Evolutionary conservation across 352 stramenopile species (phyloP).

Genomic region (Halophytophthora batemanensis): DNA sequence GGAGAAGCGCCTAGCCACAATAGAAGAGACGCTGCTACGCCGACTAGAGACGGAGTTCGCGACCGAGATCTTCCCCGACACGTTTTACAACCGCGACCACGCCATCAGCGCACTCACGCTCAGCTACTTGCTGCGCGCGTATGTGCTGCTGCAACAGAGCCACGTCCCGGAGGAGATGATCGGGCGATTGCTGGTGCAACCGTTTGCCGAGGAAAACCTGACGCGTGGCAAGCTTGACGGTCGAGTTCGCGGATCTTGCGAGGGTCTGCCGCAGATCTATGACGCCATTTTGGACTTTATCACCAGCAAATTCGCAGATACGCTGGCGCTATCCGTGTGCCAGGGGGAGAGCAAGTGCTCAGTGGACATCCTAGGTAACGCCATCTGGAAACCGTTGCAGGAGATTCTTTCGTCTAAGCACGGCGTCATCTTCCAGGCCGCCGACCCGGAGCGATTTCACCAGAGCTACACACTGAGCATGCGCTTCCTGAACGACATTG

Average conservation of each 20-base stretch:
- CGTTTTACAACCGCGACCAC: conserved; percentile 84
- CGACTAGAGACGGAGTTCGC: conserved; percentile 83
- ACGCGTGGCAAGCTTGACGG: conserved; percentile 78
- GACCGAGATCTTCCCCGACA: conserved; percentile 85
- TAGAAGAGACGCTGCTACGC: conserved; percentile 70
- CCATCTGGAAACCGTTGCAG: conserved; percentile 78
- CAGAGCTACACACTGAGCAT: conserved; percentile 81
- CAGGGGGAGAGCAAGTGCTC: conserved; percentile 62
- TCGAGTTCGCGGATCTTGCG: conserved; percentile 65
- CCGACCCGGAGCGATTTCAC: conserved; percentile 76
- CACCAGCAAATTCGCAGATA: conserved; percentile 54
- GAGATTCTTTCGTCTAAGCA: conserved; percentile 68
- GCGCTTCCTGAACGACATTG: conserved; percentile 55
- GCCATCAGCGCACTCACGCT: conserved; percentile 57
- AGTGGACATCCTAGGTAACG: conserved; percentile 78
- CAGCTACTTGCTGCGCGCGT: conserved; percentile 70
- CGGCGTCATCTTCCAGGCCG: conserved; percentile 78
- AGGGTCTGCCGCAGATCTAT: conserved; percentile 72
- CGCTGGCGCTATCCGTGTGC: conserved; percentile 63
- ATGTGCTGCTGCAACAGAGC: conserved; percentile 72
- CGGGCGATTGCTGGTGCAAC: conserved; percentile 63
- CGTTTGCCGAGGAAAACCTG: conserved; percentile 75
- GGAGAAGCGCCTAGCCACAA: conserved; percentile 61
- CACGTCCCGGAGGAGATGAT: conserved; percentile 84
- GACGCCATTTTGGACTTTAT: conserved; percentile 73